These are phyloP conservation scores for Aspergillus sp. DNA, from an alignment of 2,329 filamentous ascomycete genomes.

Conservation along the genomic window DNA sequence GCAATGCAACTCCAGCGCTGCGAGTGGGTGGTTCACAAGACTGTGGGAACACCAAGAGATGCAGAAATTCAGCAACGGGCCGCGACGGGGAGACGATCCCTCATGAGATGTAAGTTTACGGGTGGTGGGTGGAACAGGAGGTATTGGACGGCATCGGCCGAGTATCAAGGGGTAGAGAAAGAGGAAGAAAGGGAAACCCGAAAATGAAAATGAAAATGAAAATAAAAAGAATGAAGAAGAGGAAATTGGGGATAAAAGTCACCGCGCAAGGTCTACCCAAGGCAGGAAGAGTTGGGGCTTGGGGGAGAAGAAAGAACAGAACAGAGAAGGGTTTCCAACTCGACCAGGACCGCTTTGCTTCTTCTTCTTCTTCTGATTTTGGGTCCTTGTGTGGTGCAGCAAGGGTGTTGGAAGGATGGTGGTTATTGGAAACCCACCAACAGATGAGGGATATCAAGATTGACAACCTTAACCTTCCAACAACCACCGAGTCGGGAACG, in stretches of 20 bases:
- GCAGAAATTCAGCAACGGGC: conserved; percentile 26
- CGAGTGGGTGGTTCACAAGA: conserved; percentile 14
- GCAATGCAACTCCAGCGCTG: conserved; percentile 21
- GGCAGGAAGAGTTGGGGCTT: not conserved
- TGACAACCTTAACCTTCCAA: conserved; percentile 13
- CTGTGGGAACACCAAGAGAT: conserved; percentile 22
- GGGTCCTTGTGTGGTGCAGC: conserved; percentile 13
- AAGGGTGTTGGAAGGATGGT: conserved; percentile 19
- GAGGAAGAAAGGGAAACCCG: conserved; percentile 4
- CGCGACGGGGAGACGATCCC: conserved; percentile 25
- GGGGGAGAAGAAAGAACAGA: not conserved
- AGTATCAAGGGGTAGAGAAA: conserved; percentile 14
- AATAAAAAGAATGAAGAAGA: not conserved
- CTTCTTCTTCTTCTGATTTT: not conserved
- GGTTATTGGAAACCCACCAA: conserved; percentile 12
- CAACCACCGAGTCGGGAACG: conserved; percentile 8
- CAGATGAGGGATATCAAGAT: conserved; percentile 21
- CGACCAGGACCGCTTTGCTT: not conserved
- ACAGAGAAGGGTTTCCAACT: not conserved
- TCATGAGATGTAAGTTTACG: conserved; percentile 21
- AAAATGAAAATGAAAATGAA: conserved; percentile 6
- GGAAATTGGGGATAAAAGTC: conserved; percentile 2
- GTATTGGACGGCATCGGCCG: conserved; percentile 19
- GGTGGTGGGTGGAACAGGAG: conserved; percentile 11
- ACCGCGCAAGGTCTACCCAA: conserved; percentile 1